These are phyloP conservation scores for Poteriospumella lacustris DNA, from an alignment of 108 stramenopile genomes.

Conservation along the genomic window DNA sequence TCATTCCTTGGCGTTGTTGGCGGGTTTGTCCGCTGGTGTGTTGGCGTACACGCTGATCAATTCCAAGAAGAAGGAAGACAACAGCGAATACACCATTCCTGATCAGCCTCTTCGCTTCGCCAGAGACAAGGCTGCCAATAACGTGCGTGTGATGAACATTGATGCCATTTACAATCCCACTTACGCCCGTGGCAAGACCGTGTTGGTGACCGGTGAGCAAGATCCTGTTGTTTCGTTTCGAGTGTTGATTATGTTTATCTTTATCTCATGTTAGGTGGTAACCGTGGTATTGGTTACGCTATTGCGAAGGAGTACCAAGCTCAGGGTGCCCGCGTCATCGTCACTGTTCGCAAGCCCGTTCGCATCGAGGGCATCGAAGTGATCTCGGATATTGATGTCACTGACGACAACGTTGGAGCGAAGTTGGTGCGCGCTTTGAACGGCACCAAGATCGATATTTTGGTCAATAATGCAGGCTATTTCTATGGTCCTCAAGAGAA, in stretches of 20 bases:
- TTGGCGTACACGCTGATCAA: too few species aligned
- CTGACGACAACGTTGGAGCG: slow-evolving; percentile 62
- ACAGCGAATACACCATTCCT: slow-evolving; percentile 54
- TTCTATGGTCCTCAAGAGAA: slow-evolving; percentile 70
- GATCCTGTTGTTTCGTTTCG: too few species aligned
- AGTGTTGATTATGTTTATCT: too few species aligned
- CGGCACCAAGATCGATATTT: slow-evolving; percentile 63
- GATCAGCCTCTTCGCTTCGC: slow-evolving; percentile 69
- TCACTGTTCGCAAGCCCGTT: slow-evolving; percentile 61
- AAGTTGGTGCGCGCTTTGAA: slow-evolving; percentile 63
- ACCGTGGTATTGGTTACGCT: slow-evolving; percentile 72
- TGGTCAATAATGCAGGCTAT: slow-evolving; percentile 80
- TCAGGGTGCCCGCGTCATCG: slow-evolving; percentile 69
- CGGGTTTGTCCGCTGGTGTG: too few species aligned
- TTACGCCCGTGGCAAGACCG: slow-evolving; percentile 63
- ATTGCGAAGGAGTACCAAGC: slow-evolving; percentile 60
- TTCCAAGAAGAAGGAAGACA: not conserved
- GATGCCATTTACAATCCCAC: slow-evolving; percentile 59
- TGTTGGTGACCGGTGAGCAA: slow-evolving; percentile 76
- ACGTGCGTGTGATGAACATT: slow-evolving; percentile 66
- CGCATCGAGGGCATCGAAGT: slow-evolving; percentile 45
- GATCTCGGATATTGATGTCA: slow-evolving; percentile 72
- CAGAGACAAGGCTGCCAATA: slow-evolving; percentile 57
- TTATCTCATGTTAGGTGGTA: too few species aligned
- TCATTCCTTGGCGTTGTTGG: too few species aligned